Percentiles rank a stretch among this genome's conserved stretches.
Evolutionary conservation across 1,139 yeast genomes (phyloP).

Genomic region (Lodderomyces theae): DNA sequence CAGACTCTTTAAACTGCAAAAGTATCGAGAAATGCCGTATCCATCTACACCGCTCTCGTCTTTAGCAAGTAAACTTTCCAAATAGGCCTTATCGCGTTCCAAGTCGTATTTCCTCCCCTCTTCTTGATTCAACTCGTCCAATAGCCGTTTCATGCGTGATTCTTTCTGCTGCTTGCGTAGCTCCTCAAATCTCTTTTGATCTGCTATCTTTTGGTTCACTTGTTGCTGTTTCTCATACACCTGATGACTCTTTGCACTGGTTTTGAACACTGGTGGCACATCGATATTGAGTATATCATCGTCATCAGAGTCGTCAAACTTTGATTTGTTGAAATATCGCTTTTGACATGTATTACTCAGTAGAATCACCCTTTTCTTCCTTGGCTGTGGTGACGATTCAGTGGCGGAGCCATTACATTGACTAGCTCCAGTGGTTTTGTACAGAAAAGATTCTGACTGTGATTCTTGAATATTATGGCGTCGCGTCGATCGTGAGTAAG

Average conservation of each 20-base stretch:
- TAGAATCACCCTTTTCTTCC: background rate
- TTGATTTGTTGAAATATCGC: constrained; percentile 1
- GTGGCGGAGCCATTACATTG: background rate
- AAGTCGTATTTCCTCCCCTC: constrained; percentile 11
- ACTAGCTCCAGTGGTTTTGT: background rate
- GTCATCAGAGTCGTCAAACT: background rate
- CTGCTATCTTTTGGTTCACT: constrained; percentile 17
- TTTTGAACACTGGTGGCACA: constrained; percentile 28
- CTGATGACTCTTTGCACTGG: constrained; percentile 23
- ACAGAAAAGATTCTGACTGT: background rate
- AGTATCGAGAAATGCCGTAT: constrained; percentile 14
- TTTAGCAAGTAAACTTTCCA: constrained; percentile 15
- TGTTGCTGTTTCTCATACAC: constrained; percentile 14
- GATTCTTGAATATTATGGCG: background rate
- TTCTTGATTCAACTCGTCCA: constrained; percentile 9
- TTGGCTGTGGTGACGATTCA: background rate
- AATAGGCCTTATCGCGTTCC: constrained; percentile 7
- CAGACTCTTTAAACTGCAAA: constrained; percentile 15
- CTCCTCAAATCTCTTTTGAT: constrained; percentile 9
- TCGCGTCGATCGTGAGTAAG: constrained; percentile 1
- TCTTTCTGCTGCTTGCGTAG: background rate
- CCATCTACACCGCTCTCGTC: constrained; percentile 8
- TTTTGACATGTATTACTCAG: background rate
- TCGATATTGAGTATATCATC: constrained; percentile 20
- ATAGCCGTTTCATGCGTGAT: background rate